Percentiles rank a stretch among this genome's conserved stretches.
Conservation (phyloP, 148 eudicot genomes). For the Selenicereus undatus region DNA sequence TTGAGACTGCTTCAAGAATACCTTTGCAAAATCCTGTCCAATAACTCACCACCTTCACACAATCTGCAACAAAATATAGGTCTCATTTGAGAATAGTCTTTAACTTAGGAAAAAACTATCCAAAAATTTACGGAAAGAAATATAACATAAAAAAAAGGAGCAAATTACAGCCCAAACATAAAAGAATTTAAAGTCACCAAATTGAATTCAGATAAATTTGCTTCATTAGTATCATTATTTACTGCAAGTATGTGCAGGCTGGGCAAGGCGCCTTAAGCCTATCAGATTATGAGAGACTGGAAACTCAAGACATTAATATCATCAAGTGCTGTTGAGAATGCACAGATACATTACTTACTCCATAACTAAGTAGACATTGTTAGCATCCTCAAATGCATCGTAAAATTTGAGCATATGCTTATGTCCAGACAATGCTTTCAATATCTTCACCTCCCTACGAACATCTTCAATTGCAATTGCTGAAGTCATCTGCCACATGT, state of each 20-base stretch:
- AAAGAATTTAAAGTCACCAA: not conserved
- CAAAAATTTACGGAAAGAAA: not conserved
- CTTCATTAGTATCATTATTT: not conserved
- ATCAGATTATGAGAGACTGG: not conserved
- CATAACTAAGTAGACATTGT: conserved; percentile 85
- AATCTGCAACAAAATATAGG: conserved; percentile 44
- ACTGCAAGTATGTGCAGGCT: not conserved
- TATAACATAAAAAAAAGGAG: not conserved
- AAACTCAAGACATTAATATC: not conserved
- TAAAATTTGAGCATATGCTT: conserved; percentile 69
- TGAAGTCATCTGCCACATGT: conserved; percentile 72
- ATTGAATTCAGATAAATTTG: not conserved
- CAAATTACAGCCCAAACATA: not conserved
- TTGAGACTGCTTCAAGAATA: conserved; percentile 21
- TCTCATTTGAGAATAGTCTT: not conserved
- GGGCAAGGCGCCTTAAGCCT: not conserved
- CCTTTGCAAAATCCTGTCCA: conserved; percentile 92
- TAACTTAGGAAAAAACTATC: not conserved
- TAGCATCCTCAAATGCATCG: conserved; percentile 87
- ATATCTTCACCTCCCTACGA: conserved; percentile 91
- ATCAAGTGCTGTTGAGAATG: not conserved
- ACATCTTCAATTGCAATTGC: conserved; percentile 98
- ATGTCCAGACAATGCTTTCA: conserved; percentile 89
- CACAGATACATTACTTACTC: conserved; percentile 56
- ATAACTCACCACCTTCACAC: conserved; percentile 98